These are phyloP conservation scores for Dryas integrifolia DNA, from an alignment of 331 rosid genomes.

Conservation along the genomic window DNA sequence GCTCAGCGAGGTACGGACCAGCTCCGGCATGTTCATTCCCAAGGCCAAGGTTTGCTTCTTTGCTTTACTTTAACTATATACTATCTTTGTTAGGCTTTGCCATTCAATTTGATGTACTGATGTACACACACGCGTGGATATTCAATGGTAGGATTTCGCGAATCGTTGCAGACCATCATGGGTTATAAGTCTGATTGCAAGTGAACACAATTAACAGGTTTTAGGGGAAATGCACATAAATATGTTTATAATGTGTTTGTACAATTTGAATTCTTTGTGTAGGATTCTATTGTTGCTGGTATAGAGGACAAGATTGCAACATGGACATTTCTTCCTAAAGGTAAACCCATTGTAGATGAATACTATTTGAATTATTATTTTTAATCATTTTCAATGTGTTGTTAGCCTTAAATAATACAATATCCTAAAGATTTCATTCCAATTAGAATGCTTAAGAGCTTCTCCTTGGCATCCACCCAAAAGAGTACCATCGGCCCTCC, in stretches of 20 bases:
- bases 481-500: neutral
- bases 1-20: slow-evolving; percentile 76
- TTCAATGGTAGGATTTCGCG: neutral
- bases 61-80: neutral
- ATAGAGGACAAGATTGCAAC: slow-evolving; percentile 92
- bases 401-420: neutral
- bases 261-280: slow-evolving; percentile 24
- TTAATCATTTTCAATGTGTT: neutral
- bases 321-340: slow-evolving; percentile 98
- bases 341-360: slow-evolving; percentile 34
- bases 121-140: neutral
- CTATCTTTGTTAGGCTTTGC: neutral
- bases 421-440: too few relatives aligned
- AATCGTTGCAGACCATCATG: neutral
- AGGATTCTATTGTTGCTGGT: slow-evolving; percentile 91
- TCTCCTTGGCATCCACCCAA: neutral
- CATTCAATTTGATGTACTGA: neutral
- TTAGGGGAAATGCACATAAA: neutral
- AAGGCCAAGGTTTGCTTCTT: slow-evolving; percentile 62
- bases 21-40: slow-evolving; percentile 88
- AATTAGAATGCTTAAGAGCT: neutral
- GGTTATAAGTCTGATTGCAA: neutral
- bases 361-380: neutral
- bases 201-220: neutral
- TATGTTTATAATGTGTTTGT: neutral